phyloP scores from a whole-genome alignment of 495 filamentous ascomycete species.

The Talaromyces nanjingensis region DNA sequence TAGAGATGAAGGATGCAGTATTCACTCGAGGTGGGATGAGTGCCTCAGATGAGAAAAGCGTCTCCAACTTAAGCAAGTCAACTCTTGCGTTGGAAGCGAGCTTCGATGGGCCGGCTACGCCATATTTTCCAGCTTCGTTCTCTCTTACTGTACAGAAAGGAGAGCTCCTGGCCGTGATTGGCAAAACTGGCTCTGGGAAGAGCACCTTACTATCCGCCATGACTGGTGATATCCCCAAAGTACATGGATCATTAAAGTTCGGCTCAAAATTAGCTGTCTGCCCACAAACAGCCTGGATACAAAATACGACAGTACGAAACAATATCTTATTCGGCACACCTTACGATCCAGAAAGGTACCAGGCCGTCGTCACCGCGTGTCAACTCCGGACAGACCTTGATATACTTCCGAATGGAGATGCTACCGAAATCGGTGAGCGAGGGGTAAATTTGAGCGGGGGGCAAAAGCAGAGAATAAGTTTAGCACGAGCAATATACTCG shows the following conservation, averaged over 20 bases:
- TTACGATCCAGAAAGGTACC: conserved; percentile 8
- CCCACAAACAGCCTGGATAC: conserved; percentile 10
- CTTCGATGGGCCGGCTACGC: neutral
- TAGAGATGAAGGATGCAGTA: neutral
- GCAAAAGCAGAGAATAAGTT: conserved; percentile 67
- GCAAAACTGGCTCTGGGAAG: conserved; percentile 8
- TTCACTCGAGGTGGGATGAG: neutral
- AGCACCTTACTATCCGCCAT: conserved; percentile 10
- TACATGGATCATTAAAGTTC: neutral
- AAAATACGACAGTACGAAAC: conserved; percentile 10
- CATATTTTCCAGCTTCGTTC: neutral
- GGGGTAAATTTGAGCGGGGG: conserved; percentile 77
- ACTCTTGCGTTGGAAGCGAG: neutral
- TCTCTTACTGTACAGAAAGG: neutral
- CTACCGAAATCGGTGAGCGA: conserved; percentile 74
- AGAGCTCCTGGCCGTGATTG: conserved; percentile 9
- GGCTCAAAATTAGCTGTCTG: conserved; percentile 1
- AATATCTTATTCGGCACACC: conserved; percentile 12
- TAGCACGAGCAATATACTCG: conserved; percentile 46
- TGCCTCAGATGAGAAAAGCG: neutral
- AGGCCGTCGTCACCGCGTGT: conserved; percentile 51
- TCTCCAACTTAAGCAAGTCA: neutral
- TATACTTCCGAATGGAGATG: conserved; percentile 66
- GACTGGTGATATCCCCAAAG: conserved; percentile 8
- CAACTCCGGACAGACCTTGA: conserved; percentile 66